Evolutionary conservation across 139 green algal genomes (phyloP).

Genomic region (Coccomyxa sp.): DNA sequence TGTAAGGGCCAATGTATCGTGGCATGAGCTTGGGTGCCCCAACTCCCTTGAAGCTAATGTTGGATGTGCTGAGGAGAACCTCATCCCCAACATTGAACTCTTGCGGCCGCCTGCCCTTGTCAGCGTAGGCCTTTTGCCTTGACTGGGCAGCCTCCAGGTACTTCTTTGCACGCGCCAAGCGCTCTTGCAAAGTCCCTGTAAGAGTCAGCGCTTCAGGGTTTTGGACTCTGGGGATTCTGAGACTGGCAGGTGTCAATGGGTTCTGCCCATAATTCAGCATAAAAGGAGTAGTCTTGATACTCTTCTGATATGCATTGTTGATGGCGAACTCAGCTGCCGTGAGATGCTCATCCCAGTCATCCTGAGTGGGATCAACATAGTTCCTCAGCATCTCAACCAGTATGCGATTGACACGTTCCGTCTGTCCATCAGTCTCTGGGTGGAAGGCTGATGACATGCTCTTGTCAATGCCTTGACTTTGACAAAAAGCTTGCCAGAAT

Average conservation of each 20-base stretch:
- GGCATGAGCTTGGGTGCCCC: conserved; percentile 22
- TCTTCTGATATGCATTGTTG: conserved; percentile 9
- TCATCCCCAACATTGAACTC: neutral
- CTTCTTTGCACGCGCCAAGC: neutral
- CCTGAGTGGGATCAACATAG: conserved; percentile 19
- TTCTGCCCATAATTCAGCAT: neutral
- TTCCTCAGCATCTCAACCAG: conserved; percentile 49
- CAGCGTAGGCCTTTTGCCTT: neutral
- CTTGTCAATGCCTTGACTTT: conserved; percentile 14
- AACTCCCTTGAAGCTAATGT: conserved; percentile 8
- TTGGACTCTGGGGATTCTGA: conserved; percentile 35
- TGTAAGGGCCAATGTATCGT: conserved; percentile 30
- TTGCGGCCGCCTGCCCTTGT: neutral
- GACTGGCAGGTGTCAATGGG: conserved; percentile 6
- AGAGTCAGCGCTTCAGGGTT: conserved; percentile 15
- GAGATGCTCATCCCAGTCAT: conserved; percentile 39
- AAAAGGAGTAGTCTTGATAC: conserved; percentile 39
- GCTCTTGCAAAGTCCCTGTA: neutral
- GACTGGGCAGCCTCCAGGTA: conserved; percentile 1
- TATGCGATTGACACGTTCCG: conserved; percentile 49
- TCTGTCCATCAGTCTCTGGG: conserved; percentile 61
- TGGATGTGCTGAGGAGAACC: conserved; percentile 8
- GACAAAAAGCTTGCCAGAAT: conserved; percentile 26
- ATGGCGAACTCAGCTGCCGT: neutral
- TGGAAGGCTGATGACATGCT: conserved; percentile 38